Conservation (phyloP, 441 rosid species). For the Mallotus japonicus region DNA sequence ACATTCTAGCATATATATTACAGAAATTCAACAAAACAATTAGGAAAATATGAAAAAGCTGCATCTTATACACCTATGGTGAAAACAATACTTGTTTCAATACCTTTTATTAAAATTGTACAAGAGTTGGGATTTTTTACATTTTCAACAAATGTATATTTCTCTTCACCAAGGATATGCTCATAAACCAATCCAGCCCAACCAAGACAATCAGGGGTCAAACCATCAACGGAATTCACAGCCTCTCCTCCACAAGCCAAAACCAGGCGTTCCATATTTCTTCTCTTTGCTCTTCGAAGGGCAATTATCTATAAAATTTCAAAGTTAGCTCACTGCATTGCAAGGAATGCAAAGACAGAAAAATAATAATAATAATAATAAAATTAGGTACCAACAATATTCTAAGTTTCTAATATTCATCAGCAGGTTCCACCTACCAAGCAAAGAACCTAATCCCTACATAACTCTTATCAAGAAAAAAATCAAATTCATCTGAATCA, state of each 20-base stretch:
- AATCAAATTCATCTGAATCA: too few species aligned
- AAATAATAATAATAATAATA: background rate
- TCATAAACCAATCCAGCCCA: constrained; percentile 98
- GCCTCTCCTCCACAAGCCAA: constrained; percentile 98
- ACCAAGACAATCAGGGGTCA: constrained; percentile 87
- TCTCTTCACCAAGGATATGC: constrained; percentile 90
- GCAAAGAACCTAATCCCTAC: background rate
- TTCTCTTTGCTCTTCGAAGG: constrained; percentile 93
- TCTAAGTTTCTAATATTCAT: background rate
- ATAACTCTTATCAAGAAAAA: too few species aligned
- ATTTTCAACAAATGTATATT: constrained; percentile 91
- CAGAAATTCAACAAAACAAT: background rate
- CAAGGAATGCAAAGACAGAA: background rate
- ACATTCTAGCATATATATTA: background rate
- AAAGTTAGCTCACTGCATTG: constrained; percentile 5
- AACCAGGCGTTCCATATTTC: constrained; percentile 95
- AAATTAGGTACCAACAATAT: background rate
- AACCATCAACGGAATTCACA: constrained; percentile 81
- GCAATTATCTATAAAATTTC: constrained; percentile 67
- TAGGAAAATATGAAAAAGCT: background rate
- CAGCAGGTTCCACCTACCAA: background rate
- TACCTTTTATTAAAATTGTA: constrained; percentile 90
- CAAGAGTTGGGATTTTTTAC: constrained; percentile 89
- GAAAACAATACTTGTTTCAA: background rate
- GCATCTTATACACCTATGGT: background rate